A percentile compares a stretch with the other conserved stretches of the same genome.
Conservation (phyloP, 1,284 basidiomycete genomes). For the Sutorius eximius region DNA sequence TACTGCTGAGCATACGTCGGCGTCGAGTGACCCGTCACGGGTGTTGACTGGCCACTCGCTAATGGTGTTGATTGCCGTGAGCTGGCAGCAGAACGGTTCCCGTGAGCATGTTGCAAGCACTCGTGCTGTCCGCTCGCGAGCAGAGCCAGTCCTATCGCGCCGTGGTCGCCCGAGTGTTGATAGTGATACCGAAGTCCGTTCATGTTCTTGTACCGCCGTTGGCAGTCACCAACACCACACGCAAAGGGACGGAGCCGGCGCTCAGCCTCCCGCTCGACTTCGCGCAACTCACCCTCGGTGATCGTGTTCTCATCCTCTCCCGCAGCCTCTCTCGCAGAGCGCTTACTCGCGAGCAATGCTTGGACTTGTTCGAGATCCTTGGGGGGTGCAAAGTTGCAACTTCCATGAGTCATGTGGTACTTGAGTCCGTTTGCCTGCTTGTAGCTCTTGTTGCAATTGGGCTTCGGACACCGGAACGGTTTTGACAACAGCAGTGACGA, state of each 20-base stretch:
- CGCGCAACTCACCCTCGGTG: slow-evolving; percentile 66
- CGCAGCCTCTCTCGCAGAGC: slow-evolving; percentile 41
- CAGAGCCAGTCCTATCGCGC: slow-evolving; percentile 80
- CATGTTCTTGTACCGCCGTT: slow-evolving; percentile 97
- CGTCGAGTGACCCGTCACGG: slow-evolving; percentile 29
- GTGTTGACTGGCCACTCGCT: slow-evolving; percentile 34
- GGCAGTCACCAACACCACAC: slow-evolving; percentile 89
- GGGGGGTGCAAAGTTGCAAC: slow-evolving; percentile 88
- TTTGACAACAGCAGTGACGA: slow-evolving; percentile 66
- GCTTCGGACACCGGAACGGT: slow-evolving; percentile 95
- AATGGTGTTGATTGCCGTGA: slow-evolving; percentile 37
- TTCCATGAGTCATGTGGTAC: slow-evolving; percentile 94
- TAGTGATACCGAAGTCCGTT: slow-evolving; percentile 96
- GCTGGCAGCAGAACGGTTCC: slow-evolving; percentile 30
- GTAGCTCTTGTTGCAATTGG: slow-evolving; percentile 98
- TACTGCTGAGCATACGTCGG: slow-evolving; percentile 36
- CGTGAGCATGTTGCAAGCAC: slow-evolving; percentile 39
- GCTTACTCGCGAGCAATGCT: slow-evolving; percentile 63
- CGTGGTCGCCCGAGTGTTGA: slow-evolving; percentile 95
- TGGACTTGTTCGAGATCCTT: slow-evolving; percentile 76
- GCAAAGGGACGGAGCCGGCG: slow-evolving; percentile 80
- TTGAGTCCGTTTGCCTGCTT: slow-evolving; percentile 97
- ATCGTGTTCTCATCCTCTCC: slow-evolving; percentile 43
- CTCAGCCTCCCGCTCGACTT: slow-evolving; percentile 82
- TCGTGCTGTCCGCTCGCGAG: slow-evolving; percentile 85